Percentiles rank a stretch among this genome's conserved stretches.
Evolutionary conservation across 2,329 filamentous ascomycete genomes (phyloP).

Genomic region (Neopestalotiopsis sp.): DNA sequence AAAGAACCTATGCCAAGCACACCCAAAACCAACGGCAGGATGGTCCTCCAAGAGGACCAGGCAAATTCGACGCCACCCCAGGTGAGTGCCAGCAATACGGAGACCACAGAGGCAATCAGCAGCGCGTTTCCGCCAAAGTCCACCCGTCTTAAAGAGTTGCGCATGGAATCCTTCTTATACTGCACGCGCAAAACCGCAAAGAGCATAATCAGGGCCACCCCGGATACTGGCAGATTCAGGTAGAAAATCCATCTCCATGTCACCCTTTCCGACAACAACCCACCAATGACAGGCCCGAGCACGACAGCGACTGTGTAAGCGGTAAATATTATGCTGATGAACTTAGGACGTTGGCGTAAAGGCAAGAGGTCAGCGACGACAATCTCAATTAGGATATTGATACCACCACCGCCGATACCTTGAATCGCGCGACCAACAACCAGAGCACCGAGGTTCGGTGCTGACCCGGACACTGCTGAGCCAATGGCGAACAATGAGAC

Average conservation of each 20-base stretch:
- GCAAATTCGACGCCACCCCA: conserved; percentile 23
- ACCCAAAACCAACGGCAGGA: conserved; percentile 21
- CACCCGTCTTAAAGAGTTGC: conserved; percentile 24
- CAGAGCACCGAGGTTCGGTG: conserved; percentile 34
- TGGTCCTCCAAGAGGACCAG: conserved; percentile 23
- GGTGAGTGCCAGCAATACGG: conserved; percentile 41
- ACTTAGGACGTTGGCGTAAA: conserved; percentile 47
- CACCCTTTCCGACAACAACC: conserved; percentile 22
- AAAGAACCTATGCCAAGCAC: background rate
- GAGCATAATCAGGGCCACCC: conserved; percentile 30
- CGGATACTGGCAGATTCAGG: conserved; percentile 37
- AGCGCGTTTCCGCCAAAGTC: conserved; percentile 43
- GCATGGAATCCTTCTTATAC: background rate
- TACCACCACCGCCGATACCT: conserved; percentile 39
- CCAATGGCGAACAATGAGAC: background rate
- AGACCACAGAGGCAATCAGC: conserved; percentile 37
- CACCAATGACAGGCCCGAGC: conserved; percentile 34
- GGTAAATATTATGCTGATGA: conserved; percentile 35
- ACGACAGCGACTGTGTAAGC: conserved; percentile 35
- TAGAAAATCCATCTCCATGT: conserved; percentile 49
- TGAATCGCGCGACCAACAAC: conserved; percentile 47
- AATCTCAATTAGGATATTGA: conserved; percentile 47
- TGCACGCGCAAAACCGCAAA: conserved; percentile 34
- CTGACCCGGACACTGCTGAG: background rate
- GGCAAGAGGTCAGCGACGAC: conserved; percentile 54